Conservation (phyloP, 2,329 filamentous ascomycete species). For the Curvularia hawaiiensis region DNA sequence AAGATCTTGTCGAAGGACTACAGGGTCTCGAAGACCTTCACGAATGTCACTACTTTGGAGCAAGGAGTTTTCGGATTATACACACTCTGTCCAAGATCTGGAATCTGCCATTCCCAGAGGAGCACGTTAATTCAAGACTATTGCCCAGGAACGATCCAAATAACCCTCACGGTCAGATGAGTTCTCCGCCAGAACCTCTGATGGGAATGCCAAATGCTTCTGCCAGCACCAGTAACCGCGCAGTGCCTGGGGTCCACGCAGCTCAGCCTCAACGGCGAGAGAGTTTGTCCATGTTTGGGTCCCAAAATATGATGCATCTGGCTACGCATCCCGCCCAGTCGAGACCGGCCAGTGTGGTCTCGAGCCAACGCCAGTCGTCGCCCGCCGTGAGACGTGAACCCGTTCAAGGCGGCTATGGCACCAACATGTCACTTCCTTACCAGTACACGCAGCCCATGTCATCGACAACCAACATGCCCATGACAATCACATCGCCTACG, state of each 20-base stretch:
- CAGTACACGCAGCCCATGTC: slow-evolving; percentile 26
- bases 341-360: slow-evolving; percentile 20
- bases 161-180: slow-evolving; percentile 19
- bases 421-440: slow-evolving; percentile 19
- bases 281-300: slow-evolving; percentile 41
- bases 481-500: slow-evolving; percentile 18
- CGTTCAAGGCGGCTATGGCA: slow-evolving; percentile 18
- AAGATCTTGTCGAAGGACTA: slow-evolving; percentile 51
- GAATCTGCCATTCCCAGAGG: slow-evolving; percentile 51
- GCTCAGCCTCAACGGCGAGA: slow-evolving; percentile 25
- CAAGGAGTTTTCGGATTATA: slow-evolving; percentile 51
- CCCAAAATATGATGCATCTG: slow-evolving; percentile 20
- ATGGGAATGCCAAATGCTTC: slow-evolving; percentile 22
- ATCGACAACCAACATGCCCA: slow-evolving; percentile 18
- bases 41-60: slow-evolving; percentile 51
- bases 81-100: slow-evolving; percentile 50
- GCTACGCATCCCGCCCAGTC: slow-evolving; percentile 24
- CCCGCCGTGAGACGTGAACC: slow-evolving; percentile 19
- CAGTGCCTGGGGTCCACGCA: slow-evolving; percentile 11
- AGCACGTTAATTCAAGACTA: slow-evolving; percentile 33
- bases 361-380: slow-evolving; percentile 22
- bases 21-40: slow-evolving; percentile 51
- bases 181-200: slow-evolving; percentile 29
- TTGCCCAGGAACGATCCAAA: slow-evolving; percentile 26
- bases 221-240: slow-evolving; percentile 15